Evolutionary conservation across 768 basidiomycete genomes (phyloP), one percentile per base, ranked within the genome.

Genomic region (Rhizopogon roseolus): DNA sequence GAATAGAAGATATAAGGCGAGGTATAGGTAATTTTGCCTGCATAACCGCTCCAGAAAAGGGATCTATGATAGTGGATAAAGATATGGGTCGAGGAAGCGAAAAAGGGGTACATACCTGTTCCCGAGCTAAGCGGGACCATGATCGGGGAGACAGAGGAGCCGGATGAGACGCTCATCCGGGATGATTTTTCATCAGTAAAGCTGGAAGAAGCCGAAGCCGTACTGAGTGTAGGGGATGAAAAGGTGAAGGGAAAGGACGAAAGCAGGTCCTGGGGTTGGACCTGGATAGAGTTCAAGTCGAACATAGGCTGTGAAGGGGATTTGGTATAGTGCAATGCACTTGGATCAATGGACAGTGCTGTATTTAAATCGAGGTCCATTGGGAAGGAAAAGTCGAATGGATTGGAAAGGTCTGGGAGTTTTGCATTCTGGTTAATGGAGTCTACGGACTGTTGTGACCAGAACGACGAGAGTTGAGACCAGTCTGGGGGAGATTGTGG

Each of bases 281-380:
- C 39, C 17, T 62, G 68, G 17, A 56, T 44, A 4, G 42, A 6
- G 17, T 57, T 45, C 5, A 43, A 1, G 13, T 60, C 49, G 48
- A 71, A 69, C 49, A 59, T 70, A 54, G 4, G 52, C 42, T 38
- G 54, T 11, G 25, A 28, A 4, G 45, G 58, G n/a, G 48, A 49
- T 8, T 32, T 45, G 53, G 16, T 9, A 16, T 66, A 81, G 61
- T 88, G 85, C 11, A 88, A 69, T 6, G 79, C 72, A 59, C 73
- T 82, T 29, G 88, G 86, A 54, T 90, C 84, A 51, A 90, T 76
- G 17, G 78, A 69, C 32, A 69, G 37, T 17, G 63, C 57, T 1
- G 63, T 56, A 64, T 76, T 72, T 52, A 85, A 81, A 61, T 86
- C 84, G 67, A 87, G 75, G 66, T 84, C 81, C 77, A 85, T 80